These are phyloP conservation scores for Yarrowia sp. DNA, from an alignment of 805 yeast species.

Conservation along the genomic window DNA sequence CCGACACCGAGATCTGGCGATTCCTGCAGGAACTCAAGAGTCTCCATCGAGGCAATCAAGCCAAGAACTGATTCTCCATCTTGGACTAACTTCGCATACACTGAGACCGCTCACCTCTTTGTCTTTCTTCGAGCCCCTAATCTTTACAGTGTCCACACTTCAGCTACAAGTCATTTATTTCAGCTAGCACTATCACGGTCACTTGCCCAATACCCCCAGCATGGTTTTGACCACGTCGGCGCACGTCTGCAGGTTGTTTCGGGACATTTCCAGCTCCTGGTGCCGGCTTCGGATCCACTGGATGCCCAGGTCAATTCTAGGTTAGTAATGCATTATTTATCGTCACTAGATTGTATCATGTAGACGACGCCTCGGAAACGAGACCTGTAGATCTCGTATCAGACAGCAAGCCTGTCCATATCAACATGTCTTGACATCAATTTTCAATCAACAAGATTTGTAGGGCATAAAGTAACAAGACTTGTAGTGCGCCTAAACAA, in stretches of 20 bases:
- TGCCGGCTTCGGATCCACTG: constrained; percentile 35
- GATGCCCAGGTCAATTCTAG: constrained; percentile 22
- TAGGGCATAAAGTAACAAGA: too few species aligned
- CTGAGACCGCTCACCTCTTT: constrained; percentile 21
- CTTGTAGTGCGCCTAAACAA: too few species aligned
- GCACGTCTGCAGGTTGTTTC: constrained; percentile 34
- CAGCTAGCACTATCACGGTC: not conserved
- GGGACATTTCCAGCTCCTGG: constrained; percentile 36
- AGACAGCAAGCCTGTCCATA: too few species aligned
- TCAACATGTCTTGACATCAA: too few species aligned
- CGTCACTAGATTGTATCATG: too few species aligned
- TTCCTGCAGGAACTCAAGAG: constrained; percentile 34
- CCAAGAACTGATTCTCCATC: not conserved
- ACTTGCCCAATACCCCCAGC: constrained; percentile 34
- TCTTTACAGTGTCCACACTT: not conserved
- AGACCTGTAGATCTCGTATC: too few species aligned
- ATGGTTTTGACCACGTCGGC: constrained; percentile 36
- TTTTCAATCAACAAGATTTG: too few species aligned
- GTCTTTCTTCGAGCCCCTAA: constrained; percentile 15
- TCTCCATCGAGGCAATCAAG: constrained; percentile 5
- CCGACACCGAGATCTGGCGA: constrained; percentile 37
- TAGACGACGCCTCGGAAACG: too few species aligned
- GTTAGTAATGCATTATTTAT: constrained; percentile 36
- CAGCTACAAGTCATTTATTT: constrained; percentile 15
- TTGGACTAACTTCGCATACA: constrained; percentile 9